phyloP scores from a whole-genome alignment of 208 protist species.

The Angomonas ambiguus region DNA sequence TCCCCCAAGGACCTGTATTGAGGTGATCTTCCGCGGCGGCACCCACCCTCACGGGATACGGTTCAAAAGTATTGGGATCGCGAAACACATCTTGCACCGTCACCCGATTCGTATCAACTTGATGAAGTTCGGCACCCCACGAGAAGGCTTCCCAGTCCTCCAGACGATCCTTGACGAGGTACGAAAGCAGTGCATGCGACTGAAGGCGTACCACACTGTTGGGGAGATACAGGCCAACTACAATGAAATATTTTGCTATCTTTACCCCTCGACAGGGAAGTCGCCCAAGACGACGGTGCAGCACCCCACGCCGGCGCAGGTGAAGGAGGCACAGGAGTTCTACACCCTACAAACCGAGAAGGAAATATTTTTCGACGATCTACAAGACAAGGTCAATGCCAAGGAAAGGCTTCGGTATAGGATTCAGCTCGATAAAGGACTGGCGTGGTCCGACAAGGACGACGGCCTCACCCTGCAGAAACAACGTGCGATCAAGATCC shows the following conservation, averaged over 20 bases:
- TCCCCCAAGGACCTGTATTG: slow-evolving; percentile 54
- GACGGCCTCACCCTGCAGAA: slow-evolving; percentile 80
- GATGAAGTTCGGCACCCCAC: slow-evolving; percentile 80
- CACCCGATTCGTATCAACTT: slow-evolving; percentile 74
- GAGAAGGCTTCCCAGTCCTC: slow-evolving; percentile 80
- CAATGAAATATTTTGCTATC: slow-evolving; percentile 81
- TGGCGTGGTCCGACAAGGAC: slow-evolving; percentile 84
- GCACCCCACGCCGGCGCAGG: slow-evolving; percentile 57
- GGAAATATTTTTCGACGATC: slow-evolving; percentile 82
- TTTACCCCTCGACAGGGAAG: slow-evolving; percentile 76
- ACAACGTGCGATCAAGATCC: slow-evolving; percentile 83
- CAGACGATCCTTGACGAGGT: slow-evolving; percentile 79
- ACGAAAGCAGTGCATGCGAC: slow-evolving; percentile 48
- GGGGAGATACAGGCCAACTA: slow-evolving; percentile 65
- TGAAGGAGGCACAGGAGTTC: slow-evolving; percentile 51
- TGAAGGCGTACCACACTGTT: slow-evolving; percentile 74
- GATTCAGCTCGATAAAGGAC: slow-evolving; percentile 65
- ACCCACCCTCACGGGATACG: slow-evolving; percentile 84
- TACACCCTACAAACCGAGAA: slow-evolving; percentile 68
- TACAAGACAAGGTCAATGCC: slow-evolving; percentile 45
- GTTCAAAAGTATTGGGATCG: slow-evolving; percentile 80
- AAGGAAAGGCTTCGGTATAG: slow-evolving; percentile 60
- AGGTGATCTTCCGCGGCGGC: slow-evolving; percentile 81
- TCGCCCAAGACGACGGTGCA: slow-evolving; percentile 77
- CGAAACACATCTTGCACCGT: slow-evolving; percentile 70